Evolutionary conservation across 2,329 filamentous ascomycete species (phyloP).

Genomic region (Phialophora expanda): DNA sequence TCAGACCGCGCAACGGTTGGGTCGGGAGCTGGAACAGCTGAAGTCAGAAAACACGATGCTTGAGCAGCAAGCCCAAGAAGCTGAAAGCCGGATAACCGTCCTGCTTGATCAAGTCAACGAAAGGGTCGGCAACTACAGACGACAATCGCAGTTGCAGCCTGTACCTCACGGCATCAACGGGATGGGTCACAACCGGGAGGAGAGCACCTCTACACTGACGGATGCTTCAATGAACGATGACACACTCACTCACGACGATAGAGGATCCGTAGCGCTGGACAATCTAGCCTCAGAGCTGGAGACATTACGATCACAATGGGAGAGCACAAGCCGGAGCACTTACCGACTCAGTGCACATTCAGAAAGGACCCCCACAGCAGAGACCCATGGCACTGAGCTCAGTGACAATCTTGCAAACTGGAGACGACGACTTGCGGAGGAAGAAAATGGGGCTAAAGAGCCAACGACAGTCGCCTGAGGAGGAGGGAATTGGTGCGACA

Average conservation of each 20-base stretch:
- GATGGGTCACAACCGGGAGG: slow-evolving; percentile 30
- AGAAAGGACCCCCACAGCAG: slow-evolving; percentile 63
- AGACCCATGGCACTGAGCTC: slow-evolving; percentile 52
- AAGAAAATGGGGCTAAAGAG: slow-evolving; percentile 46
- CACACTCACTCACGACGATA: slow-evolving; percentile 55
- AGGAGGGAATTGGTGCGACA: not conserved
- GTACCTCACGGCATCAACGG: slow-evolving; percentile 34
- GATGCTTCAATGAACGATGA: slow-evolving; percentile 47
- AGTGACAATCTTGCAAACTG: slow-evolving; percentile 78
- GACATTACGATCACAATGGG: slow-evolving; percentile 87
- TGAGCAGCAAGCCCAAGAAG: slow-evolving; percentile 83
- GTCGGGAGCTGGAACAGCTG: slow-evolving; percentile 76
- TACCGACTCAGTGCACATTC: slow-evolving; percentile 92
- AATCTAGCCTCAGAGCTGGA: slow-evolving; percentile 92
- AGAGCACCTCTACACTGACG: slow-evolving; percentile 49
- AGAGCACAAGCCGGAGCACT: slow-evolving; percentile 92
- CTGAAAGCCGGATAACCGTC: slow-evolving; percentile 89
- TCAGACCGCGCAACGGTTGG: slow-evolving; percentile 59
- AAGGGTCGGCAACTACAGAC: slow-evolving; percentile 92
- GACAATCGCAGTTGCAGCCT: slow-evolving; percentile 63
- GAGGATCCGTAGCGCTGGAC: slow-evolving; percentile 77
- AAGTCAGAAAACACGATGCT: slow-evolving; percentile 81
- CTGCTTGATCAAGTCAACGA: slow-evolving; percentile 93
- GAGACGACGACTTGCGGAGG: slow-evolving; percentile 75
- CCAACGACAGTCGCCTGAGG: slow-evolving; percentile 24